Percentiles rank a stretch among this genome's conserved stretches.
Evolutionary conservation across 148 eudicot species (phyloP).

Genomic region (Salicornia ramosissima): DNA sequence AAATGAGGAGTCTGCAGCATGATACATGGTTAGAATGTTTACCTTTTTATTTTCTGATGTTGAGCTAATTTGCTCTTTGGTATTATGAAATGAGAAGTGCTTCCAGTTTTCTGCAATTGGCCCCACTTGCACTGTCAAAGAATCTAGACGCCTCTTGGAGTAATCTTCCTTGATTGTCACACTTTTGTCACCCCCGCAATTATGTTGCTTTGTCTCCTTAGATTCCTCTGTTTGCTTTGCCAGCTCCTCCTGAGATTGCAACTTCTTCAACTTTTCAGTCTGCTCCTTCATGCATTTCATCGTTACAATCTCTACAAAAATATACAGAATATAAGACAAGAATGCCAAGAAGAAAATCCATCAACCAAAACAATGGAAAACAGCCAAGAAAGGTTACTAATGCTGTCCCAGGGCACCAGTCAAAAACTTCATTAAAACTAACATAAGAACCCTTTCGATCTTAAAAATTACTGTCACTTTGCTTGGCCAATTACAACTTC

Average conservation of each 20-base stretch:
- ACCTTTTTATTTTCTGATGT: slow-evolving; percentile 7
- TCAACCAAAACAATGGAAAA: no score
- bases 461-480: no score
- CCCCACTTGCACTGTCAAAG: neutral
- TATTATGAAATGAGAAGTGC: neutral
- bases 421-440: no score
- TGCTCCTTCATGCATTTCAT: slow-evolving; percentile 11
- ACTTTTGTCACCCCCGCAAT: neutral
- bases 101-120: slow-evolving; percentile 11
- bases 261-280: neutral
- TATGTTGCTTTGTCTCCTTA: neutral
- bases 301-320: slow-evolving; percentile 15
- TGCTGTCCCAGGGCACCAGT: no score
- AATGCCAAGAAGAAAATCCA: neutral
- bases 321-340: neutral
- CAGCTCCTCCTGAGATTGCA: slow-evolving; percentile 16
- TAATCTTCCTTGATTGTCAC: slow-evolving; percentile 13
- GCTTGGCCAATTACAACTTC: no score
- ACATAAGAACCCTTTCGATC: no score
- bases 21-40: neutral
- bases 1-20: neutral
- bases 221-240: slow-evolving; percentile 12
- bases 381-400: no score
- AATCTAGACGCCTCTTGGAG: slow-evolving; percentile 2
- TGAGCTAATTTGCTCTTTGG: slow-evolving; percentile 2